Evolutionary conservation across 169 alveolate genomes (phyloP), one percentile per base, ranked within the genome.

Genomic region (Plasmodium malariae): DNA sequence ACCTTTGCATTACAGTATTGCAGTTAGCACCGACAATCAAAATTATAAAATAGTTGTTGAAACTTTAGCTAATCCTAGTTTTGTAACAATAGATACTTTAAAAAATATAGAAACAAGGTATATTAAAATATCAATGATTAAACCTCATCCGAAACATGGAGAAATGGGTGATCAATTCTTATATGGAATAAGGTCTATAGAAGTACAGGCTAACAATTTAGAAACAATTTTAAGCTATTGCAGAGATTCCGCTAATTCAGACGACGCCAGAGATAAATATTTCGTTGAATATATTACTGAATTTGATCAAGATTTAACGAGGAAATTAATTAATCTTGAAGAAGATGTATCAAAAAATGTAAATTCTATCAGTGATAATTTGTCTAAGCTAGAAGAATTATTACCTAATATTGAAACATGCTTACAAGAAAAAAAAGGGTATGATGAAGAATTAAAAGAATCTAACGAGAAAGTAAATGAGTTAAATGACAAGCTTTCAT

Each of bases 261-360:
- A 93, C 60, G 98, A 96, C 63, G 98, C 98, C 1, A 92, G 98
- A 68, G 98, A 96, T 73, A 96, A 96, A 62, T 96, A 96, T 87
- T 96, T 96, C 57, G 94, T 96, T 26, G 95, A 94, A 40, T 96
- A 96, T 80, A 96, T 95, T 24, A 92, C 96, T 1, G 91, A 90
- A 14, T 95, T 94, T 57, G 97, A 96, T 65, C 76, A 95, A 21
- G 89, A 59, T 19, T 85, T 96, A 36, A 93, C 97, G 3, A 69
- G 88, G 9, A 91, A 92, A 74, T 88, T 96, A 43, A 92, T 92
- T 36, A 69, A 93, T 26, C 90, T 96, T 94, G 98, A 95, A 36
- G 91, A 91, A 48, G 98, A 96, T 37, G 92, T 96, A 28, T 70
- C 94, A 30, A 91, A 93, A 24, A 92, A 95, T 76, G 94, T 93